Base-by-base conservation (phyloP, 768 basidiomycete genomes). In the Podaxis sp. region DNA sequence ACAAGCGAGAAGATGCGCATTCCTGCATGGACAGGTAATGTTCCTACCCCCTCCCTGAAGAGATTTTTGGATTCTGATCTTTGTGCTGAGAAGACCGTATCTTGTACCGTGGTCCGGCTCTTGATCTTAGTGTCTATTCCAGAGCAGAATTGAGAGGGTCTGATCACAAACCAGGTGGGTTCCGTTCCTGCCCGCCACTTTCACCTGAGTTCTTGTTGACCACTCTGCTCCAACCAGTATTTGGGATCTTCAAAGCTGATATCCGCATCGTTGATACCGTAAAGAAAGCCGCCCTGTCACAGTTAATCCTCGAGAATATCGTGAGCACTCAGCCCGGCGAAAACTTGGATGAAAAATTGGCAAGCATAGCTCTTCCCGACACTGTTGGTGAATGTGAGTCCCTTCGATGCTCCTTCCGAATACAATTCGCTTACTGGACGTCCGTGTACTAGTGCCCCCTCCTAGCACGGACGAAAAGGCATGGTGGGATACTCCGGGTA, bases 1-100 rank as follows among this genome's bases (percentile, higher is more conserved):
- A 91, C 93, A 13, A 92, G 93, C 71, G 97, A 99, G 75, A 99
- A 99, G 78, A 86, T 89, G 84, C 85, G 97, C 26, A 90, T 97
- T 70, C 97, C 97, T 4, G 94, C 96, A 17, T 99, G 96, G 96
- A 99, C 96, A 68, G 95, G 95, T 95, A 60, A 63, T 41, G 57
- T 41, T 33, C 30, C 38, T 33, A 41, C n/a, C 30, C 15, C 38
- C 60, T 30, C 26, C 26, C 15, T 38, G 20, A 36, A 60, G 46
- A 41, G 46, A 37, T 26, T 44, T 6, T n/a, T 33, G 51, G 54
- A 64, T 64, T 60, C 51, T 73, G 58, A 69, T 28, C 15, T n/a
- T 13, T 49, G 56, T 11, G 58, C 41, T 41, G 49, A 49, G 41
- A 69, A 95, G 97, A 99, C 78, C 92, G 97, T n/a, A 87, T 99